Base-by-base conservation (phyloP, 2,329 filamentous ascomycete genomes). In the Penicillium sp. region DNA sequence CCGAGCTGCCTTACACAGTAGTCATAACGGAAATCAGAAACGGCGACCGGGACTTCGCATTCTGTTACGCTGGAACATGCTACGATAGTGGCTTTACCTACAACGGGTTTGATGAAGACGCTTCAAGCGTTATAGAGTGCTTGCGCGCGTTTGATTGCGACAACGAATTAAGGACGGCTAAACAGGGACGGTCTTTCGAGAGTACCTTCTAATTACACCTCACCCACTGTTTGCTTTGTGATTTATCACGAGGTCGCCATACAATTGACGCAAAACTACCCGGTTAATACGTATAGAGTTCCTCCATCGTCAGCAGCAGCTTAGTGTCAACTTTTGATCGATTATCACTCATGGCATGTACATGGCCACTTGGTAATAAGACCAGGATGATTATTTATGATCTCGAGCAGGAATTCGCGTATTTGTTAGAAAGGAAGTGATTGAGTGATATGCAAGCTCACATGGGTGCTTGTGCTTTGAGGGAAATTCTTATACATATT, bases 51-150 rank as follows among this genome's bases (percentile, higher is more conserved):
- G 23, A 47, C 18, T 33, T 56, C 20, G 43, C 42, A 42, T 56
- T 56, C 35, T 56, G 55, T 30, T 56, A 56, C 18, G 47, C 55
- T 9, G 40, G 40, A 20, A 33, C n/a, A 21, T 56, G 55, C 24
- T 40, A 56, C 45, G 18, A 23, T 9, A 46, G 43, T 16, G 35
- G 38, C 5, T 56, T 52, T 28, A 52, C 47, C 6, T 56, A 42
- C 18, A 5, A 21, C 16, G 8, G n/a, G 18, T 14, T 16, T 8
- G 54, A 56, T 16, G 28, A 42, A 7, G n/a, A 16, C 47, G 48
- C 42, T 18, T 11, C 16, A 14, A 21, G 20, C 11, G 30, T 8
- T 6, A 20, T 52, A 12, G 48, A 57, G 26, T 46, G 48, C 20
- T 28, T 57, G 38, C 55, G 51, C 30, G 49, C 30, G 3, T 57